Base-by-base conservation (phyloP, 169 alveolate genomes). In the Plasmodium malariae region DNA sequence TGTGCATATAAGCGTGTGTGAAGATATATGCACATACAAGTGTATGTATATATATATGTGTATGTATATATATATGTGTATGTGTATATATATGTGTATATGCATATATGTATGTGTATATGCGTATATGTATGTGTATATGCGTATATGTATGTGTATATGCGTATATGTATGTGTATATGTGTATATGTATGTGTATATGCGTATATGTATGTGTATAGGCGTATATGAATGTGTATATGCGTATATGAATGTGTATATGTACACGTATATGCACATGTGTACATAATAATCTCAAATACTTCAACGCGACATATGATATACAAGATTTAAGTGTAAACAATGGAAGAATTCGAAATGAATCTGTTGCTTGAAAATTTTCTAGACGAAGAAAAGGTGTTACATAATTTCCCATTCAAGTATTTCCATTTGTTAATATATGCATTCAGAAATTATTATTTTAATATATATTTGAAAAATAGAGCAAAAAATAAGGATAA, bases 381-480 rank as follows among this genome's bases (percentile, higher is more conserved):
- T 40, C 17, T 80, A 34, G 90, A 80, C 4, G 90, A 63, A 51
- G 90, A 80, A n/a, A 80, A 67, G 73, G 85, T 67, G 26, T 51
- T 54, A 26, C 60, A 80, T 37, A 80, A 51, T 30, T 48, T 63
- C 3, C 90, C 90, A 40, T 80, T 80, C 34, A 63, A 59, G 43
- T 65, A 67, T 19, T 51, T 80, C 28, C 60, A 63, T 12, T 30
- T 80, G 21, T 45, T 80, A 54, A 11, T 80, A 51, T 80, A 67
- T 67, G 90, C 90, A 17, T 80, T 49, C 21, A 65, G 30, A 28
- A 63, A 80, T 80, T 80, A 80, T 43, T 69, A 80, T 48, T 55
- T 51, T 40, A 67, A 54, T 37, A 37, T 60, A 32, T 67, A 43
- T 51, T 43, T 60, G 60, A 60, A 71, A 26, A 65, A 80, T 19